A percentile compares a stretch with the other conserved stretches of the same genome.
Evolutionary conservation across 192 early-diverging fungal species (phyloP).

Genomic region (Diversispora epigaea): DNA sequence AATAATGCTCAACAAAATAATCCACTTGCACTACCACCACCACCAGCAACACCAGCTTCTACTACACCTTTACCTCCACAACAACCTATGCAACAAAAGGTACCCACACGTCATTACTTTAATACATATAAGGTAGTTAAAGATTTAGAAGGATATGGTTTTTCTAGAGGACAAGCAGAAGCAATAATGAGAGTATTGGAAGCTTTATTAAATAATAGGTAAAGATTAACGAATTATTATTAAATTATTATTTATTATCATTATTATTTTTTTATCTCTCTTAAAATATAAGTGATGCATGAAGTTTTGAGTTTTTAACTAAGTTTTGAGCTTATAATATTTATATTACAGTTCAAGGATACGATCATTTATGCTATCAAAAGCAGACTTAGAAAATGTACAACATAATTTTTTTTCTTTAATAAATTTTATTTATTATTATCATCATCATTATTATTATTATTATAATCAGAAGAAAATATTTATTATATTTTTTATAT

Average conservation of each 20-base stretch:
- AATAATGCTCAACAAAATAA: too few relatives aligned
- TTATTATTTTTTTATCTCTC: neutral
- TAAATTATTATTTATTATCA: neutral
- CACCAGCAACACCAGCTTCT: neutral
- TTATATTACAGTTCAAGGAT: conserved; percentile 47
- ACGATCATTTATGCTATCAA: conserved; percentile 58
- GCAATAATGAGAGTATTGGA: conserved; percentile 76
- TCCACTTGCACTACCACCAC: neutral
- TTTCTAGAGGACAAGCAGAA: conserved; percentile 69
- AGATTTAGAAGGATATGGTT: conserved; percentile 63
- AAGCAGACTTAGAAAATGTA: conserved; percentile 81
- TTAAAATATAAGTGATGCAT: neutral
- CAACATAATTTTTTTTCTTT: neutral
- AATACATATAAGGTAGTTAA: conserved; percentile 76
- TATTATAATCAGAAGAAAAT: too few relatives aligned
- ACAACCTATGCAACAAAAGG: neutral
- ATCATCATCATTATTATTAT: too few relatives aligned
- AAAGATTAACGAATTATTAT: conserved; percentile 25
- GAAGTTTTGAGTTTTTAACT: too few relatives aligned
- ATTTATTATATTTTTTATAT: too few relatives aligned
- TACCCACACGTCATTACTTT: conserved; percentile 59
- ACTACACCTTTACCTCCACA: neutral
- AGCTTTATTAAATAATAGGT: conserved; percentile 64
- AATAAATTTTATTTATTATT: neutral
- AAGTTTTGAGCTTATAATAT: neutral